Conservation (phyloP, 2,329 filamentous ascomycete genomes). For the Fusarium marasasianum region DNA sequence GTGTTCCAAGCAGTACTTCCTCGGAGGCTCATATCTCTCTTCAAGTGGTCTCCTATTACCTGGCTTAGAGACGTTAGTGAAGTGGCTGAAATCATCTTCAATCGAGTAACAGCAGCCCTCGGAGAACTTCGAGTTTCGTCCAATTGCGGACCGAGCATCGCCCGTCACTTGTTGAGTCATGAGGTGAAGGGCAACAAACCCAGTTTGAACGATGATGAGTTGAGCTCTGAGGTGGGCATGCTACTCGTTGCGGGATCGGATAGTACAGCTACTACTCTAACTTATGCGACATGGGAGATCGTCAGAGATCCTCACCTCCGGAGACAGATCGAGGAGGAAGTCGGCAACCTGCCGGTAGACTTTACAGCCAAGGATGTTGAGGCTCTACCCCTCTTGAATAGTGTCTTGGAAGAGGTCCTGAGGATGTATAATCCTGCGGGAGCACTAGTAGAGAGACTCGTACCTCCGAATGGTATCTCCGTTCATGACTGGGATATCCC, state of each 20-base stretch:
- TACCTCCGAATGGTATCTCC: neutral
- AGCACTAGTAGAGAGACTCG: neutral
- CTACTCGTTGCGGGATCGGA: conserved; percentile 12
- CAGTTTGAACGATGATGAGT: neutral
- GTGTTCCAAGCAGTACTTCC: conserved; percentile 2
- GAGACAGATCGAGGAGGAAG: neutral
- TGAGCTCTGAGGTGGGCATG: conserved; percentile 2
- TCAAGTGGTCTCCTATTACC: neutral
- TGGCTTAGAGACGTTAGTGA: neutral
- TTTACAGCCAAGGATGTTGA: neutral
- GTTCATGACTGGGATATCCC: conserved; percentile 1
- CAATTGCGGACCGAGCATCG: neutral
- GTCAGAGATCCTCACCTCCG: neutral
- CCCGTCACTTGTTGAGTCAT: neutral
- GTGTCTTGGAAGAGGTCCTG: neutral
- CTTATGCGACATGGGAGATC: conserved; percentile 9
- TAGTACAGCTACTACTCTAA: conserved; percentile 6
- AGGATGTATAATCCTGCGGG: conserved; percentile 4
- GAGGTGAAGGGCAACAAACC: neutral
- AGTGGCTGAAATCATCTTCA: conserved; percentile 3
- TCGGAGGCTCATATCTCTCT: neutral
- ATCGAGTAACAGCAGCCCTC: neutral
- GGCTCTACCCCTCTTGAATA: neutral
- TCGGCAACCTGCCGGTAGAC: neutral
- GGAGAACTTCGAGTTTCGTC: neutral